Evolutionary conservation across 495 filamentous ascomycete genomes (phyloP), one percentile per base, ranked within the genome.

Genomic region (Trichodelitschia bisporula): DNA sequence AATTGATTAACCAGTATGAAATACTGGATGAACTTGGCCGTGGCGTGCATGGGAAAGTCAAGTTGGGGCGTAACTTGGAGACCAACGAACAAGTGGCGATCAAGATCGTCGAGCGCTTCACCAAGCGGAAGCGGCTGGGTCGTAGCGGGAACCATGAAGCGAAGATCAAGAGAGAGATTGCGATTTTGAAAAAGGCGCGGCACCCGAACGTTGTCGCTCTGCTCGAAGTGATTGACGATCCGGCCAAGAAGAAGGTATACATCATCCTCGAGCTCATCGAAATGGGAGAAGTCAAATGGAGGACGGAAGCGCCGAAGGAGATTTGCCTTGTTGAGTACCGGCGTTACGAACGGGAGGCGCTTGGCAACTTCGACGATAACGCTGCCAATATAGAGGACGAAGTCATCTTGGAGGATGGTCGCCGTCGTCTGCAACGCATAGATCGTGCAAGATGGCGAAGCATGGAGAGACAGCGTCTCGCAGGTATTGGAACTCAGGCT

Each of bases 21-120:
- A 77, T 99, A 42, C 69, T 95, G 33, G 72, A 89, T 45, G 89
- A 95, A 54, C 72, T 99, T 31, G 86, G 86, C 19, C 74, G 84
- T 25, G 86, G 86, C 23, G 73, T 86, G 35, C 86, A 99, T 48
- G 51, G 51, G 15, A 55, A 55, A 29, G 51, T 55, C 33, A 55
- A 55, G 38, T 43, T 53, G 6, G 51, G 82, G 76, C 14, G 89
- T 73, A 28, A 86, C 80, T 58, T 52, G 4, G 36, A 41, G 5
- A 48, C 40, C 4, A 33, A 35, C 18, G 28, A 28, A 9, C 37
- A 41, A 19, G 83, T 93, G 3, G 86, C 86, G 12, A 91, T 99
- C 59, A 99, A 95, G 53, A 95, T 99, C 41, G 86, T 99, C 16
- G 77, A 90, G 27, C 63, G 86, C n/a, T 84, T 77, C 42, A 82